Base-by-base conservation (phyloP, 1,284 basidiomycete species). In the Ganoderma lingzhi region DNA sequence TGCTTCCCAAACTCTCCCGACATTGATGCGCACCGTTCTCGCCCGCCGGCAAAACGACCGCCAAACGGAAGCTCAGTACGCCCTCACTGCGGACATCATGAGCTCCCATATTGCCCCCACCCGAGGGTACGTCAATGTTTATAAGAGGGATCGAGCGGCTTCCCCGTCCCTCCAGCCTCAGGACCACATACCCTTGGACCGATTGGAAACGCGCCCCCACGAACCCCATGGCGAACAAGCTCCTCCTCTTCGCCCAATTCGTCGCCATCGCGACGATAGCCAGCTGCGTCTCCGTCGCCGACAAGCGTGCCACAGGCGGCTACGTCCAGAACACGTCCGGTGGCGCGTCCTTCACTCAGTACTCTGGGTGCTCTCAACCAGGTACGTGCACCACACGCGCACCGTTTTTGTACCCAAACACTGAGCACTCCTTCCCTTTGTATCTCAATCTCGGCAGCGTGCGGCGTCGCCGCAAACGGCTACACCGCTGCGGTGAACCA, bases 401-500 rank as follows among this genome's bases (percentile, higher is more conserved):
- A 23, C 17, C 30, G 6, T 6, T 28, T 35, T 35, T 14, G n/a
- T 44, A 15, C 12, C 37, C 23, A 14, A 28, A 23, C 23, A 23
- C 23, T 23, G 23, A 23, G 23, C 23, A 23, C 23, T 23, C 23
- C 1, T 23, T 23, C 28, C 10, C 10, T 28, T 12, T 3, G 3
- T 28, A 9, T 28, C 12, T 51, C 17, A 14, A 23, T 32, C 44
- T 55, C 41, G 15, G 5, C 71, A 86, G 88, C 88, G n/a, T 89
- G 88, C 72, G 88, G 88, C 5, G 80, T 82, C 67, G 71, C 81
- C 15, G 86, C 83, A 1, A 77, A 75, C 32, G 88, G 88, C 5
- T 88, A 80, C 76, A 87, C 86, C 9, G 88, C 88, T 23, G 88
- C 88, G 2, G 83, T 89, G 9, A 86, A 82, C 75, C 87, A 88